A percentile compares a stretch with the other conserved stretches of the same genome.
Evolutionary conservation across 2,329 filamentous ascomycete species (phyloP).

Genomic region (Pseudocercospora cruenta): DNA sequence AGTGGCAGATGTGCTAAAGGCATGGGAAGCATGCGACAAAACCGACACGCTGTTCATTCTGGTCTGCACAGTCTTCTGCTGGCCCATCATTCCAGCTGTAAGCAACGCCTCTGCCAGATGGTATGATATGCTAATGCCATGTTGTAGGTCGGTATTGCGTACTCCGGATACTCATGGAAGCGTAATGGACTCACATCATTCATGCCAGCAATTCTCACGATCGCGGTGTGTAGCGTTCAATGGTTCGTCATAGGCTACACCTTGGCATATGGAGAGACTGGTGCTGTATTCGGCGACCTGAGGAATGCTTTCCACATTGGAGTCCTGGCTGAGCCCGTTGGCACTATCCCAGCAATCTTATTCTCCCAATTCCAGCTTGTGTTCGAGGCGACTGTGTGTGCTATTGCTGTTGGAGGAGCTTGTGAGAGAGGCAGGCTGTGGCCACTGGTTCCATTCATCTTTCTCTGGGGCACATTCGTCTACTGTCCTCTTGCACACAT

Average conservation of each 20-base stretch:
- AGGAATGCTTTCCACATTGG: conserved; percentile 51
- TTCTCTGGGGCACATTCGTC: conserved; percentile 55
- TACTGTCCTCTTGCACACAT: conserved; percentile 55
- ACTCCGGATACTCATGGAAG: conserved; percentile 54
- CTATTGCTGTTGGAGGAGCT: conserved; percentile 54
- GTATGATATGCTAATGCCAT: background rate
- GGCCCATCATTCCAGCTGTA: conserved; percentile 55
- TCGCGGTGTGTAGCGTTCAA: conserved; percentile 55
- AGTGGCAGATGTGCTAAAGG: conserved; percentile 4
- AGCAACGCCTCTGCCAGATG: background rate
- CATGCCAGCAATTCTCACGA: conserved; percentile 52
- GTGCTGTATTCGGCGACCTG: conserved; percentile 50
- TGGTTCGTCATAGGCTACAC: conserved; percentile 57
- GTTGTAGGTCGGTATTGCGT: conserved; percentile 50
- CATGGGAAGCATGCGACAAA: conserved; percentile 52
- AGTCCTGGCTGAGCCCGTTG: conserved; percentile 53
- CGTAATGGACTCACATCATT: conserved; percentile 54
- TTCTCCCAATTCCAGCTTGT: conserved; percentile 58
- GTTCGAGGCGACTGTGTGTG: conserved; percentile 56
- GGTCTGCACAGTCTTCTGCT: conserved; percentile 57
- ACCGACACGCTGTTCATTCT: conserved; percentile 58
- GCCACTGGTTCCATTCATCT: conserved; percentile 54
- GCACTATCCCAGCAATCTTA: conserved; percentile 55
- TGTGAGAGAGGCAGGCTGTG: conserved; percentile 54
- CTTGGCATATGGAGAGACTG: conserved; percentile 53